Percentiles rank a stretch among this genome's conserved stretches.
These are phyloP conservation scores for Pinus tabuliformis DNA, from an alignment of 75 land plant species.

Conservation along the genomic window DNA sequence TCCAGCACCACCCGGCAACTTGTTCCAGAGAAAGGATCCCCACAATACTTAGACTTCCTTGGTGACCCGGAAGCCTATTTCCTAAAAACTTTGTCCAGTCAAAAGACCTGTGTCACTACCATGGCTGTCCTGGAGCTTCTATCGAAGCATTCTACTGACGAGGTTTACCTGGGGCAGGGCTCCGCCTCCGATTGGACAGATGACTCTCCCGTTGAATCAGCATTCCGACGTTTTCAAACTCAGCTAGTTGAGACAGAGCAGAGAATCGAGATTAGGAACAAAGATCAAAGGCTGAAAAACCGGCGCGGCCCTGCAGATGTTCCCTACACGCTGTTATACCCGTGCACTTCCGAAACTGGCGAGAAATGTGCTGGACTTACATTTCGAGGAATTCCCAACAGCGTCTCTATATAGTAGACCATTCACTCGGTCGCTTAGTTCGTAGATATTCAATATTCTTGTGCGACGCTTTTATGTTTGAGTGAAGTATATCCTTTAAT, in stretches of 20 bases:
- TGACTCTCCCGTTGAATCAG: background rate
- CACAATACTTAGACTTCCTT: conserved; percentile 53
- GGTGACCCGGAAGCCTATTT: conserved; percentile 43
- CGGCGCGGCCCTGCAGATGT: background rate
- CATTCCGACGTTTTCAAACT: background rate
- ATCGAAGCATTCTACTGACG: conserved; percentile 78
- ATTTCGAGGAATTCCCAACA: background rate
- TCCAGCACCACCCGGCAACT: conserved; percentile 52
- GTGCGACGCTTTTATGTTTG: too few relatives aligned
- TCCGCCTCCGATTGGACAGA: conserved; percentile 18
- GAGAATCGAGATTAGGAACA: background rate
- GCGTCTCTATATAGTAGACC: background rate
- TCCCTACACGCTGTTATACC: background rate
- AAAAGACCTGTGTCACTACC: background rate
- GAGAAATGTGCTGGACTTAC: background rate
- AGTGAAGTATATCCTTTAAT: too few relatives aligned
- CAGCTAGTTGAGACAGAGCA: background rate
- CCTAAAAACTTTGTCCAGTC: background rate
- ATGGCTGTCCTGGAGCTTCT: conserved; percentile 40
- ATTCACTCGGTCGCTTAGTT: too few relatives aligned
- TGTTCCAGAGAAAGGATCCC: conserved; percentile 58
- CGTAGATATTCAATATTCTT: too few relatives aligned
- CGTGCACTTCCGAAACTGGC: background rate
- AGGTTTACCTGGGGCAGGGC: conserved; percentile 68
- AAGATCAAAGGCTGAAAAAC: background rate